Conservation (phyloP, 2,329 filamentous ascomycete genomes). For the Cladosporium sp. region DNA sequence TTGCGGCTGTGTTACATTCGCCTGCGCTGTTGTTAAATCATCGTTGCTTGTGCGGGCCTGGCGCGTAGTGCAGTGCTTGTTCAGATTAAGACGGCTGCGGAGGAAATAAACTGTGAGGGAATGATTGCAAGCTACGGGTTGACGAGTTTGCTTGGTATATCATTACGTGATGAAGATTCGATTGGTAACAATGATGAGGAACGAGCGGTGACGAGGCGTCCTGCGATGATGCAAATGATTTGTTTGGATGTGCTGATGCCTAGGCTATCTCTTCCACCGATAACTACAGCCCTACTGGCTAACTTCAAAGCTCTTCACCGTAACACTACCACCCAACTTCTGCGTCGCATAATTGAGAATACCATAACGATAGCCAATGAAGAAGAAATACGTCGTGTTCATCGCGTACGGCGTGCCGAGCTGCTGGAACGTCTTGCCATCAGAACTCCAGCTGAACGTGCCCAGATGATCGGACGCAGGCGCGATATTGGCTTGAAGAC, state of each 20-base stretch:
- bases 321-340: slow-evolving; percentile 30
- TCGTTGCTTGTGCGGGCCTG: no score
- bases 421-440: slow-evolving; percentile 31
- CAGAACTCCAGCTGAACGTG: slow-evolving; percentile 36
- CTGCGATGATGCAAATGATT: no score
- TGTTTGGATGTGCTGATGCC: no score
- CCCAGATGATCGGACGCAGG: slow-evolving; percentile 28
- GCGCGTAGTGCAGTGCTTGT: no score
- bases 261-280: no score
- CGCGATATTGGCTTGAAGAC: slow-evolving; percentile 34
- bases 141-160: no score
- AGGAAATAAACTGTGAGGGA: no score
- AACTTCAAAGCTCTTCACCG: slow-evolving; percentile 15
- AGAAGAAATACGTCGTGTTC: slow-evolving; percentile 36
- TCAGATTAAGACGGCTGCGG: no score
- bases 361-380: slow-evolving; percentile 37
- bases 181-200: no score
- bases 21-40: slow-evolving; percentile 3
- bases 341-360: slow-evolving; percentile 38
- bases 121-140: no score
- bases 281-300: neutral
- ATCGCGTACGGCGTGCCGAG: slow-evolving; percentile 31
- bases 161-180: no score
- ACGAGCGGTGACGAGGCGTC: no score
- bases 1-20: slow-evolving; percentile 6